Evolutionary conservation across 2,329 filamentous ascomycete genomes (phyloP), one percentile per base, ranked within the genome.

Genomic region (Fusarium camptoceras): DNA sequence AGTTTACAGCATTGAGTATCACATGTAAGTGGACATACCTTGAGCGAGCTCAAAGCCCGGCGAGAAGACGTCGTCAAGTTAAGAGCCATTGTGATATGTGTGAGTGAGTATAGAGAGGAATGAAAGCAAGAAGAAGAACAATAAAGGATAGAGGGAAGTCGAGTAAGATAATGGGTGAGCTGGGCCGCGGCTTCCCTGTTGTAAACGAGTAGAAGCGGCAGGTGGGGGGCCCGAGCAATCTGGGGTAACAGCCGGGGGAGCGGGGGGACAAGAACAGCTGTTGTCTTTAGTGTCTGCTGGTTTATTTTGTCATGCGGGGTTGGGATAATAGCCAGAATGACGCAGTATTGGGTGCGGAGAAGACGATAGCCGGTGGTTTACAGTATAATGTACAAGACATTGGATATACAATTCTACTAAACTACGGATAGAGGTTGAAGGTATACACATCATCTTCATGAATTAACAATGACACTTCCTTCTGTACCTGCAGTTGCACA

Each of bases 1-100:
- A 70, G 61, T 31, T 48, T 10, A 43, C 37, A 3, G 27, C 25
- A 49, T 46, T 41, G 31, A 50, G 27, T 27, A 31, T 59, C 47
- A 59, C 57, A 65, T 68, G 49, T 24, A 54, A 68, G 64, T 56
- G 1, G 14, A 63, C 85, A 78, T 83, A 92, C 91, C 83, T 88
- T 88, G 62, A 91, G 79, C 73, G 86, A 87, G 80, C 88, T 85
- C 73, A 92, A 80, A 75, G 89, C 90, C 81, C 87, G 85, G 44
- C 88, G 84, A 58, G 89, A 88, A 72, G 85, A 37, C 34, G 34
- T 83, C 79, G 88, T 86, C 61, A 90, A 80, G 74, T 87, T 89
- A 79, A 92, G 83, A 57, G 90, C 87, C 91, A 93, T 92, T 66
- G 76, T 79, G 72, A 59, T 47, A 18, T 34, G 27, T 58, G 55